phyloP scores from a whole-genome alignment of 2,329 filamentous ascomycete genomes.

The Ophiocordyceps sinensis region DNA sequence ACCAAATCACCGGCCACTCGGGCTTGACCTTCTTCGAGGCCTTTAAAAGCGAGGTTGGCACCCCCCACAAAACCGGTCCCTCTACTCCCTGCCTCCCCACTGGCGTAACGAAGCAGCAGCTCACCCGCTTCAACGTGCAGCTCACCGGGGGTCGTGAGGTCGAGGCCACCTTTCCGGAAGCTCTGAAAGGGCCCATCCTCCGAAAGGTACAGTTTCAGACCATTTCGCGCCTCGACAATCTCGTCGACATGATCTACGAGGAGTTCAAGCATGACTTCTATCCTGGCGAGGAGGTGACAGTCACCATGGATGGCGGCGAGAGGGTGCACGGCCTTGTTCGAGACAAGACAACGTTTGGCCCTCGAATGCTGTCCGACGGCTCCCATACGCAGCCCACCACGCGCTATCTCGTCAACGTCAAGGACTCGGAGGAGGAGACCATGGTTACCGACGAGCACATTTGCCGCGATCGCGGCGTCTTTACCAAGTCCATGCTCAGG shows the following conservation, averaged over 20 bases:
- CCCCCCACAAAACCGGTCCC: background rate
- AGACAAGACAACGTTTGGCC: conserved; percentile 69
- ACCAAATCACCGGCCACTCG: conserved; percentile 89
- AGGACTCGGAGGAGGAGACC: conserved; percentile 56
- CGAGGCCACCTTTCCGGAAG: conserved; percentile 81
- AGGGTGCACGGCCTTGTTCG: conserved; percentile 60
- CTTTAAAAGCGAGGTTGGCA: conserved; percentile 71
- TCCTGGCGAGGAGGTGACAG: conserved; percentile 70
- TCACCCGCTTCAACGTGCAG: conserved; percentile 24
- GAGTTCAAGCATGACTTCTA: conserved; percentile 86
- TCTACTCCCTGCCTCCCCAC: background rate
- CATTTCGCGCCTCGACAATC: conserved; percentile 74
- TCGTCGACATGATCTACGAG: conserved; percentile 53
- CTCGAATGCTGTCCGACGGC: conserved; percentile 47
- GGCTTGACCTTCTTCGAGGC: conserved; percentile 87
- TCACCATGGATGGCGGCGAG: conserved; percentile 54
- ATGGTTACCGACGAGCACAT: conserved; percentile 73
- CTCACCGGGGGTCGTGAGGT: conserved; percentile 73
- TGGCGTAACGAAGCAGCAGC: background rate
- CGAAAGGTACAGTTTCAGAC: conserved; percentile 85
- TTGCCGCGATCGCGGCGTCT: conserved; percentile 74
- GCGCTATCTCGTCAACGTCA: conserved; percentile 66
- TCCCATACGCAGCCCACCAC: conserved; percentile 56
- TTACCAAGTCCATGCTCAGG: conserved; percentile 86
- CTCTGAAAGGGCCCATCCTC: conserved; percentile 79